A percentile compares a stretch with the other conserved stretches of the same genome.
These are phyloP conservation scores for Kurtzmaniella quercitrusa DNA, from an alignment of 1,139 yeast genomes.

Conservation along the genomic window DNA sequence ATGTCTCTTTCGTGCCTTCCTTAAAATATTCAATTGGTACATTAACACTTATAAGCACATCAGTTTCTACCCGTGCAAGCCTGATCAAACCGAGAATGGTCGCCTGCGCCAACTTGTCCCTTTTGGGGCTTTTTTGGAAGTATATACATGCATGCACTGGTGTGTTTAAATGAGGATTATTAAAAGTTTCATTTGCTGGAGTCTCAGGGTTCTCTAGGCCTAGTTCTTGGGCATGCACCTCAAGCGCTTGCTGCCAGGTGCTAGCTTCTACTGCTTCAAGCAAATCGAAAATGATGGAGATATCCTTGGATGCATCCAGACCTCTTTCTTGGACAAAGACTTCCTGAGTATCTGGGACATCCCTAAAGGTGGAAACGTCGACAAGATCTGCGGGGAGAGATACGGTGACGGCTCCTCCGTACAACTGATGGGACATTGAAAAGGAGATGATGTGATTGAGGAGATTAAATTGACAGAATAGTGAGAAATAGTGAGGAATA, in stretches of 20 bases:
- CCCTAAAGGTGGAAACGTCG: constrained; percentile 72
- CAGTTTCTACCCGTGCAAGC: constrained; percentile 49
- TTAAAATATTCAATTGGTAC: constrained; percentile 30
- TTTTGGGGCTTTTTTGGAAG: constrained; percentile 7
- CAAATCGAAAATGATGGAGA: constrained; percentile 67
- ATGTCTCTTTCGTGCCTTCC: background rate
- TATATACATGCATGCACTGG: constrained; percentile 2
- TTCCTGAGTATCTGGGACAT: constrained; percentile 87
- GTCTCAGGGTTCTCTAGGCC: background rate
- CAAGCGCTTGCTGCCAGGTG: constrained; percentile 31
- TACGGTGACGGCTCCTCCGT: constrained; percentile 76
- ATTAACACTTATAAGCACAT: constrained; percentile 58
- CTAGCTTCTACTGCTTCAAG: constrained; percentile 50
- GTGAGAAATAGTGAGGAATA: too few relatives aligned
- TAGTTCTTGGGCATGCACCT: constrained; percentile 39
- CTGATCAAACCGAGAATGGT: constrained; percentile 53
- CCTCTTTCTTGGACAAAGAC: constrained; percentile 52
- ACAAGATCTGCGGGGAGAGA: constrained; percentile 51
- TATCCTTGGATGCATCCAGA: constrained; percentile 37
- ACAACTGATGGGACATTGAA: constrained; percentile 18
- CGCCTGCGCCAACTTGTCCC: constrained; percentile 26
- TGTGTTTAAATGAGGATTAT: background rate
- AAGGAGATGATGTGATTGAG: background rate
- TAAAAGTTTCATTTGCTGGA: background rate
- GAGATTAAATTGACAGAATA: too few relatives aligned